A percentile compares a stretch with the other conserved stretches of the same genome.
Evolutionary conservation across 2,329 filamentous ascomycete species (phyloP).

Genomic region (Aspergillus luchuensis): DNA sequence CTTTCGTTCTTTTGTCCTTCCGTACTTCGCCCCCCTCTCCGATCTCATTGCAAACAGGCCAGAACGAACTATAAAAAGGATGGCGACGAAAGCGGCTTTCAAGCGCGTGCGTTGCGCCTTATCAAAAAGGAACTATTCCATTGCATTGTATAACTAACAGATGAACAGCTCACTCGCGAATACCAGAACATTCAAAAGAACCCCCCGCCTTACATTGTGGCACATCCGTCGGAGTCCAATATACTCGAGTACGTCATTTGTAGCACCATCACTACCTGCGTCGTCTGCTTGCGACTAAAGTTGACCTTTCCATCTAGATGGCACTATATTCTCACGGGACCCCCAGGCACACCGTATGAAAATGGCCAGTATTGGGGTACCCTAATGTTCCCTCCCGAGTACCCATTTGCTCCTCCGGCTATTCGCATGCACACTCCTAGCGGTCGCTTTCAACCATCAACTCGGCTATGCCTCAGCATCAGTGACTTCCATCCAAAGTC

Average conservation of each 20-base stretch:
- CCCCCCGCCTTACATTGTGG: slow-evolving; percentile 83
- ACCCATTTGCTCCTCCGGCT: slow-evolving; percentile 93
- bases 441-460: slow-evolving; percentile 90
- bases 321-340: slow-evolving; percentile 95
- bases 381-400: slow-evolving; percentile 90
- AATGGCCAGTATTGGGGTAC: slow-evolving; percentile 98
- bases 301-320: slow-evolving; percentile 57
- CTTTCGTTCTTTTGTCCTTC: neutral
- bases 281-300: neutral
- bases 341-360: slow-evolving; percentile 90
- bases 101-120: slow-evolving; percentile 60
- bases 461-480: slow-evolving; percentile 90
- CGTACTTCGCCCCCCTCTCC: neutral
- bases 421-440: slow-evolving; percentile 99
- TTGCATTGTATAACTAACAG: slow-evolving; percentile 13
- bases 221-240: slow-evolving; percentile 86
- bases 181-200: slow-evolving; percentile 69
- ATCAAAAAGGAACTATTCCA: neutral
- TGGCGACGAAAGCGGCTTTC: slow-evolving; percentile 73
- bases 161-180: slow-evolving; percentile 60
- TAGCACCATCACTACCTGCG: neutral
- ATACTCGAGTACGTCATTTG: slow-evolving; percentile 75
- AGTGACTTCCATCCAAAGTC: slow-evolving; percentile 97
- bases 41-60: neutral
- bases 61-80: slow-evolving; percentile 36